A percentile compares a stretch with the other conserved stretches of the same genome.
Evolutionary conservation across 345 rosid species (phyloP).

Genomic region (Zanthoxylum bungeanum): DNA sequence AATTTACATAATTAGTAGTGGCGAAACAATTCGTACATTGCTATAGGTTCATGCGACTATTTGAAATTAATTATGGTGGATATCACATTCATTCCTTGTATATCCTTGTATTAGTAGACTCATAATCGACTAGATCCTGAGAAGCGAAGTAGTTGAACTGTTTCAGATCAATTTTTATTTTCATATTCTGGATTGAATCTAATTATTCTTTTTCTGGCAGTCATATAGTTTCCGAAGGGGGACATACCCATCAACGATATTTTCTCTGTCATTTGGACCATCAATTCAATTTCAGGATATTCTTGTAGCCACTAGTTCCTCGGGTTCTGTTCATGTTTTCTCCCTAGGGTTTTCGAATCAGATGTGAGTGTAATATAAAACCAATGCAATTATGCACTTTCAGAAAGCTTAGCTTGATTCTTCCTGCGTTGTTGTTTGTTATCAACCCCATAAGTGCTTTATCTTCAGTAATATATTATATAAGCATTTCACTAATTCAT

Average conservation of each 20-base stretch:
- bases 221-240: slow-evolving; percentile 91
- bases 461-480: too few species aligned
- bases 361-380: slow-evolving; percentile 40
- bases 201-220: slow-evolving; percentile 34
- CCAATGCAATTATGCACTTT: neutral
- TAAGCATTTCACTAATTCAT: neutral
- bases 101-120: neutral
- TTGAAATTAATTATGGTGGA: neutral
- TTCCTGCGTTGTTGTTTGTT: neutral
- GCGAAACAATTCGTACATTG: neutral
- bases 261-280: slow-evolving; percentile 84
- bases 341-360: slow-evolving; percentile 57
- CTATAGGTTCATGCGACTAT: neutral
- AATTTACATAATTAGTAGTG: neutral
- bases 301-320: slow-evolving; percentile 79
- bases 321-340: slow-evolving; percentile 85
- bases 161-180: neutral
- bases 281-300: slow-evolving; percentile 68
- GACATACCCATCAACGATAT: slow-evolving; percentile 76
- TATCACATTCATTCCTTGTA: neutral
- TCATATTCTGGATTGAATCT: slow-evolving; percentile 7
- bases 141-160: neutral
- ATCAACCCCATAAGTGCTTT: neutral
- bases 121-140: neutral
- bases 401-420: neutral